These are phyloP conservation scores for Cucurbitaria berberidis DNA, from an alignment of 2,329 filamentous ascomycete species.

Conservation along the genomic window DNA sequence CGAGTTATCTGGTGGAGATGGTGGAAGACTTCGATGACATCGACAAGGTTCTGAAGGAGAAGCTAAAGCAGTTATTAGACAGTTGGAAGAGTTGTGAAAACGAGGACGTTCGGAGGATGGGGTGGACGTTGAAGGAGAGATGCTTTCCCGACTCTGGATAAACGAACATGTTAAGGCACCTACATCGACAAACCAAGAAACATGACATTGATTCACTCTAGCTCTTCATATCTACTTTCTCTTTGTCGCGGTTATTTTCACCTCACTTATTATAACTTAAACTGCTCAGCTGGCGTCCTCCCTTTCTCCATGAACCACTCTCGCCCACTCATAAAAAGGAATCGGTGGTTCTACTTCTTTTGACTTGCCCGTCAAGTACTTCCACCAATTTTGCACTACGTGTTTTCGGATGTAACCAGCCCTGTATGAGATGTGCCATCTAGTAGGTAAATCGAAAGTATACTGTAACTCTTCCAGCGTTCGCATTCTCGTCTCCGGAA, in stretches of 20 bases:
- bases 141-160: not conserved
- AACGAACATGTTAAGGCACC: too few species aligned
- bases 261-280: not conserved
- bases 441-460: constrained; percentile 30
- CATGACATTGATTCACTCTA: too few species aligned
- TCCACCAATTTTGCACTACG: constrained; percentile 24
- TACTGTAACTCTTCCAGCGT: constrained; percentile 34
- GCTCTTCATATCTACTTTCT: too few species aligned
- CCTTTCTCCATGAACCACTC: constrained; percentile 10
- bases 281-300: not conserved
- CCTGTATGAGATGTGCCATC: constrained; percentile 27
- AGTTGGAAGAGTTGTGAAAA: constrained; percentile 29
- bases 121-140: constrained; percentile 4
- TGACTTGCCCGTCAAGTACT: constrained; percentile 11
- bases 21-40: not conserved
- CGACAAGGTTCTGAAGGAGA: constrained; percentile 5
- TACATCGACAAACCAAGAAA: too few species aligned
- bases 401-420: constrained; percentile 18
- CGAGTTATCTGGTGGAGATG: constrained; percentile 18
- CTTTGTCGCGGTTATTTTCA: too few species aligned
- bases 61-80: constrained; percentile 14
- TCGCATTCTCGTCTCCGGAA: constrained; percentile 34
- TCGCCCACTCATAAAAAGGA: constrained; percentile 28
- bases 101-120: constrained; percentile 34
- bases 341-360: constrained; percentile 20